Percentiles rank a stretch among this genome's conserved stretches.
Evolutionary conservation across 225 moss, liverwort and hornwort genomes (phyloP).

Genomic region (Marchantia paleacea): DNA sequence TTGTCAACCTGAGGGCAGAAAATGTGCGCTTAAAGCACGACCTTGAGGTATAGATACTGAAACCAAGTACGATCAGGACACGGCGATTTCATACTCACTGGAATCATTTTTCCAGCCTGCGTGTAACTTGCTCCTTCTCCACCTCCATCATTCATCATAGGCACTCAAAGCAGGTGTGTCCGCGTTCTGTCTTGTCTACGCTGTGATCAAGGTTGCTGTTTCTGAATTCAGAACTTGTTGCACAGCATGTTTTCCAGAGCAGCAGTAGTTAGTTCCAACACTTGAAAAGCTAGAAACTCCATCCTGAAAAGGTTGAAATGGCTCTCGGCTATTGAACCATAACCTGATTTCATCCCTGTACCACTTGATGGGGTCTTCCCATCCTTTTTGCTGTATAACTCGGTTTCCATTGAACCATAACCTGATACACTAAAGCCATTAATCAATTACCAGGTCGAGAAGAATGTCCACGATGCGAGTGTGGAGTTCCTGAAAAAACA

Average conservation of each 20-base stretch:
- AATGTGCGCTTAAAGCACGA: slow-evolving; percentile 54
- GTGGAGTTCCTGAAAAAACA: slow-evolving; percentile 91
- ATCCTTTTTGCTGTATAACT: not conserved
- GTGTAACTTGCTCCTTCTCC: not conserved
- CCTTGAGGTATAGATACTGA: slow-evolving; percentile 35
- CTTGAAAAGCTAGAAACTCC: too few relatives aligned
- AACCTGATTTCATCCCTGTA: not conserved
- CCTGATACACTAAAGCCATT: not conserved
- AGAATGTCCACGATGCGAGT: slow-evolving; percentile 46
- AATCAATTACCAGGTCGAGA: slow-evolving; percentile 53
- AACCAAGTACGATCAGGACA: not conserved
- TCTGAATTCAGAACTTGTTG: too few relatives aligned
- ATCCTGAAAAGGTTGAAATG: too few relatives aligned
- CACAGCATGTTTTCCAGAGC: too few relatives aligned
- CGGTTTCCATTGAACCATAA: not conserved
- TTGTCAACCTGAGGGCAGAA: slow-evolving; percentile 33
- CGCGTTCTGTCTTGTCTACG: too few relatives aligned
- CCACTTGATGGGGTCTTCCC: not conserved
- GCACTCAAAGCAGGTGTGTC: too few relatives aligned
- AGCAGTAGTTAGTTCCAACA: too few relatives aligned
- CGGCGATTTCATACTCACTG: not conserved
- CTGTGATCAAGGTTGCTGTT: too few relatives aligned
- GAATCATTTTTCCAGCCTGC: not conserved
- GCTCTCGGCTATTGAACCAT: not conserved
- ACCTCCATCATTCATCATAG: too few relatives aligned